Base-by-base conservation (phyloP, 352 stramenopile species). In the Pythium brachiatum region DNA sequence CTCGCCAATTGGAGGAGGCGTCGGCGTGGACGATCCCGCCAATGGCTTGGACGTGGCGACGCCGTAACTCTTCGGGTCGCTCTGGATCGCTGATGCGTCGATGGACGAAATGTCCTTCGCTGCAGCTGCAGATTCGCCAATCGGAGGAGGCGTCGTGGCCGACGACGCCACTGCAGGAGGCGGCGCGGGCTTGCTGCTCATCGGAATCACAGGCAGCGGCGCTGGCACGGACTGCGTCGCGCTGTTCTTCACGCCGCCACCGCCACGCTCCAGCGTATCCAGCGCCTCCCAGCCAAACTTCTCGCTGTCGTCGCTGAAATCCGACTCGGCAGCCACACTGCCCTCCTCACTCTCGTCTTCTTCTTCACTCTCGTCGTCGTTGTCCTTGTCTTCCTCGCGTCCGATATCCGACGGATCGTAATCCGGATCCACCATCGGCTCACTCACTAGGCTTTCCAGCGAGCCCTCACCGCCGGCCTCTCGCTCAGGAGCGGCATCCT, bases 61-160 rank as follows among this genome's bases (percentile, higher is more conserved):
- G 6, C 57, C 57, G 44, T 56, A 63, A 12, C 31, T 54, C 32
- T 27, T 32, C 0, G 44, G 57, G 32, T 63, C 57, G 16, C 25
- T 32, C 46, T 57, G 57, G 34, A 63, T 63, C 2, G 46, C 57
- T 1, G 57, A 63, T 21, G 26, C 18, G n/a, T 53, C 44, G 21
- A 63, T 56, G 11, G 53, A 57, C 29, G 38, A 48, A 25, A 66
- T 66, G 21, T 56, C 47, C 23, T 59, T 59, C 9, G 58, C 58
- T 4, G 58, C 58, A 6, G 58, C 58, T 0, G 60, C 61, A 9
- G 61, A 68, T 44, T 68, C 60, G 29, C 60, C 53, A 21, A 66
- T 66, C 12, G 59, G 59, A 9, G 51, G 44, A 15, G 47, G 27
- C 2, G 54, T 21, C 16, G 53, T 50, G 34, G 20, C 16, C 4